These are phyloP conservation scores for Mucor saturninus DNA, from an alignment of 371 early-diverging fungal genomes.

Conservation along the genomic window DNA sequence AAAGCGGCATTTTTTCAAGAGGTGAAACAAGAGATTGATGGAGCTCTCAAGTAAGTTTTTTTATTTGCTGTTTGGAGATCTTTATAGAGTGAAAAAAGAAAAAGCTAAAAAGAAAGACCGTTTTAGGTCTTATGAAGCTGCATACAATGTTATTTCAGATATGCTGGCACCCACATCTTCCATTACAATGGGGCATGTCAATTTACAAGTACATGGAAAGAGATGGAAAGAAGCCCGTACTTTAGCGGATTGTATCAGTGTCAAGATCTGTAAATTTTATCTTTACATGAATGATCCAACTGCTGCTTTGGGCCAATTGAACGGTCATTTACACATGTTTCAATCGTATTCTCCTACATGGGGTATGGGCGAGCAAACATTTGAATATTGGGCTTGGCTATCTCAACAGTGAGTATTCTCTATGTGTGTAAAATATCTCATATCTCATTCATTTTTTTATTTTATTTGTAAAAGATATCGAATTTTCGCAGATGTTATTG, in stretches of 20 bases:
- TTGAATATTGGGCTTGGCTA: slow-evolving; percentile 87
- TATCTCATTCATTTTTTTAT: neutral
- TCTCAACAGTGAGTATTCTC: slow-evolving; percentile 65
- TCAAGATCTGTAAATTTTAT: slow-evolving; percentile 80
- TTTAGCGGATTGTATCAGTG: slow-evolving; percentile 73
- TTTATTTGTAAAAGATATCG: slow-evolving; percentile 49
- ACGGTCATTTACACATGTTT: slow-evolving; percentile 71
- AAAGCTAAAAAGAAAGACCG: too few species aligned
- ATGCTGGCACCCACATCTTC: slow-evolving; percentile 62
- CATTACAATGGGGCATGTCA: slow-evolving; percentile 50
- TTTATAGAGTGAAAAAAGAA: too few species aligned
- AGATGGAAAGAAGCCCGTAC: slow-evolving; percentile 69
- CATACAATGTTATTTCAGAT: slow-evolving; percentile 68
- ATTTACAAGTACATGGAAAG: slow-evolving; percentile 51
- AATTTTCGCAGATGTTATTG: slow-evolving; percentile 79
- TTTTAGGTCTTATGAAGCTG: slow-evolving; percentile 69
- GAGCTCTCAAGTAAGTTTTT: slow-evolving; percentile 62
- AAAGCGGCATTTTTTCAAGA: slow-evolving; percentile 81
- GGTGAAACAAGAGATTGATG: slow-evolving; percentile 79
- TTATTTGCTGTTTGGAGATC: neutral
- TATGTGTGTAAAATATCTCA: too few species aligned
- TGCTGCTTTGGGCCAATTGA: slow-evolving; percentile 69
- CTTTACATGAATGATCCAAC: slow-evolving; percentile 71
- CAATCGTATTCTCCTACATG: slow-evolving; percentile 57
- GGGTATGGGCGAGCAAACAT: slow-evolving; percentile 68